A percentile compares a stretch with the other conserved stretches of the same genome.
These are phyloP conservation scores for Didymella segeticola DNA, from an alignment of 2,329 filamentous ascomycete genomes.

Conservation along the genomic window DNA sequence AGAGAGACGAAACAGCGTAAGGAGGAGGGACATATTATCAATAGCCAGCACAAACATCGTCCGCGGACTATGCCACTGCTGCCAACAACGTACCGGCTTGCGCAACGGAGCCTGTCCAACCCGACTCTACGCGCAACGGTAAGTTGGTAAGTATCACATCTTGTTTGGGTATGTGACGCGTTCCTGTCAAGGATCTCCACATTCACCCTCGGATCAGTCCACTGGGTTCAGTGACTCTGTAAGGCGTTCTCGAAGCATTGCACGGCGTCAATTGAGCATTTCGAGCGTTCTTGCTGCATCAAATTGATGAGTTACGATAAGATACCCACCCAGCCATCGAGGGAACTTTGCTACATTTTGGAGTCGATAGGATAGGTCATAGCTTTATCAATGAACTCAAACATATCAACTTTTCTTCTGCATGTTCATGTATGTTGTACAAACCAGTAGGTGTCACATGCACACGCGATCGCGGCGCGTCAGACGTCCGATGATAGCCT, in stretches of 20 bases:
- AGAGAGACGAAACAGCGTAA: neutral
- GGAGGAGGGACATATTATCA: slow-evolving; percentile 12
- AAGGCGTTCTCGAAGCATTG: slow-evolving; percentile 23
- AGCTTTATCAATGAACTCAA: slow-evolving; percentile 18
- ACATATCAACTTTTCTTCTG: neutral
- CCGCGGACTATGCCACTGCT: slow-evolving; percentile 9
- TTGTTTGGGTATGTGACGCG: slow-evolving; percentile 50
- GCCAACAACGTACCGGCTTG: slow-evolving; percentile 40
- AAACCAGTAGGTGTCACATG: neutral
- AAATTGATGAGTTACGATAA: slow-evolving; percentile 20
- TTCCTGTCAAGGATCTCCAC: slow-evolving; percentile 41
- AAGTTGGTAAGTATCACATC: slow-evolving; percentile 53
- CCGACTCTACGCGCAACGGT: slow-evolving; percentile 52
- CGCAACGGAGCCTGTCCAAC: slow-evolving; percentile 45
- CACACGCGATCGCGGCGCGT: slow-evolving; percentile 2
- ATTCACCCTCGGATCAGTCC: slow-evolving; percentile 38
- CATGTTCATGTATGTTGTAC: neutral
- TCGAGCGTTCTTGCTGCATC: slow-evolving; percentile 17
- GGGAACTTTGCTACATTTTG: slow-evolving; percentile 15
- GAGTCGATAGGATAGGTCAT: slow-evolving; percentile 16
- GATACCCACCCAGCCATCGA: slow-evolving; percentile 20
- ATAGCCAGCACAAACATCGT: slow-evolving; percentile 17
- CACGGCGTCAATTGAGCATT: slow-evolving; percentile 18
- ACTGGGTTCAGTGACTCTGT: slow-evolving; percentile 18
- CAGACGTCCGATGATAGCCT: neutral